Percentiles rank a stretch among this genome's conserved stretches.
Evolutionary conservation across 495 filamentous ascomycete species (phyloP).

Genomic region (Penicillium silybi): DNA sequence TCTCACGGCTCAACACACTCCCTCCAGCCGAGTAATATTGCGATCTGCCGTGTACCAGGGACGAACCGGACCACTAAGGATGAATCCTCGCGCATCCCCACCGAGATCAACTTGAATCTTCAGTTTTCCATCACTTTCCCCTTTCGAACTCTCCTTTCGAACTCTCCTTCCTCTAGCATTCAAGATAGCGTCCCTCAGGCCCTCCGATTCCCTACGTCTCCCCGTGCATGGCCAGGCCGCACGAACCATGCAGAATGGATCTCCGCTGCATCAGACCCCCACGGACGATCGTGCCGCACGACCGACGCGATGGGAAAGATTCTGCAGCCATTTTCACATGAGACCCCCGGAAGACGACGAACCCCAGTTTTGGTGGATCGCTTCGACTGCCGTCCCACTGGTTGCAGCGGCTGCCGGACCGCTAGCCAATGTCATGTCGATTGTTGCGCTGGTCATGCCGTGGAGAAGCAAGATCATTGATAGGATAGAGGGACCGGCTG

Average conservation of each 20-base stretch:
- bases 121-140: neutral
- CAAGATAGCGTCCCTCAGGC: neutral
- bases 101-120: neutral
- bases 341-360: constrained; percentile 48
- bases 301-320: constrained; percentile 16
- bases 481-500: constrained; percentile 20
- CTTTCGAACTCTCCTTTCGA: neutral
- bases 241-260: constrained; percentile 21
- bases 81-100: constrained; percentile 1
- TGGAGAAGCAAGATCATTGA: constrained; percentile 53
- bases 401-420: constrained; percentile 69
- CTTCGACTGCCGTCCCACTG: constrained; percentile 71
- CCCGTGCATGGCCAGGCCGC: constrained; percentile 1
- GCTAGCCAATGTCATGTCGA: constrained; percentile 72
- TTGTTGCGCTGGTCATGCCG: constrained; percentile 63
- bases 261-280: constrained; percentile 1
- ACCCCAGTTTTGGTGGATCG: constrained; percentile 69
- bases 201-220: neutral
- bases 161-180: neutral
- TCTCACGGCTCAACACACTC: neutral
- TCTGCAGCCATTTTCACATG: constrained; percentile 29
- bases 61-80: neutral
- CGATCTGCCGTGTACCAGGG: constrained; percentile 6
- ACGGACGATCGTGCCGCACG: neutral
- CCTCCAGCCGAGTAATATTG: constrained; percentile 3